Percentiles rank a stretch among this genome's conserved stretches.
These are phyloP conservation scores for Wolfiporia cocos DNA, from an alignment of 1,284 basidiomycete species.

Conservation along the genomic window DNA sequence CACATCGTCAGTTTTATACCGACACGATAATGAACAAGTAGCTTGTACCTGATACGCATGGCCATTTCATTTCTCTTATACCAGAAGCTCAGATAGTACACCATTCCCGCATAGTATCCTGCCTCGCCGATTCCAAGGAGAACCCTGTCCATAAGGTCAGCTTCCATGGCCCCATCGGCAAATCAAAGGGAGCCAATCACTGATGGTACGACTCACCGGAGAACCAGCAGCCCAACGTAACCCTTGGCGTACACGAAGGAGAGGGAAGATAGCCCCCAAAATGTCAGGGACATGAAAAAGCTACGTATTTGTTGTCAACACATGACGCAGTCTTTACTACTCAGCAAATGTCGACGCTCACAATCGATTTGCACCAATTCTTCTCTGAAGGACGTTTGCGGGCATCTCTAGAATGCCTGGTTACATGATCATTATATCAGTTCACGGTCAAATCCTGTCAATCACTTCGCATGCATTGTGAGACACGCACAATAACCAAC, in stretches of 20 bases:
- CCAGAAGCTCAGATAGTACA: conserved; percentile 55
- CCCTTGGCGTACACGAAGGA: conserved; percentile 50
- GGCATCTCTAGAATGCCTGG: conserved; percentile 50
- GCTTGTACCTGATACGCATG: conserved; percentile 39
- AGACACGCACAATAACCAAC: conserved; percentile 44
- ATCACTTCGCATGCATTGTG: background rate
- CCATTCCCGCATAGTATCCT: conserved; percentile 50
- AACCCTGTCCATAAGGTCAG: conserved; percentile 23
- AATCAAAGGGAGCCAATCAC: background rate
- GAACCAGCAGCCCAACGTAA: conserved; percentile 37
- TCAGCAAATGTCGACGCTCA: conserved; percentile 17
- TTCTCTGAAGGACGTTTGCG: conserved; percentile 48
- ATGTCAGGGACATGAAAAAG: conserved; percentile 45
- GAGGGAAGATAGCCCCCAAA: conserved; percentile 48
- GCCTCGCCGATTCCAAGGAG: conserved; percentile 44
- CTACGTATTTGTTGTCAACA: conserved; percentile 22
- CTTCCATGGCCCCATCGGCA: background rate
- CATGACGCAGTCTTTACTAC: background rate
- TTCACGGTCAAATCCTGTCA: too few relatives aligned
- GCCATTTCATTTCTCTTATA: conserved; percentile 41
- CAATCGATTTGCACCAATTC: conserved; percentile 54
- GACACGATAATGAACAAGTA: too few relatives aligned
- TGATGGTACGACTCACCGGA: conserved; percentile 29
- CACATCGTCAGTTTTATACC: too few relatives aligned
- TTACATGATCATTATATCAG: background rate